These are phyloP conservation scores for Exophiala viscosa DNA, from an alignment of 2,329 filamentous ascomycete species.

Conservation along the genomic window DNA sequence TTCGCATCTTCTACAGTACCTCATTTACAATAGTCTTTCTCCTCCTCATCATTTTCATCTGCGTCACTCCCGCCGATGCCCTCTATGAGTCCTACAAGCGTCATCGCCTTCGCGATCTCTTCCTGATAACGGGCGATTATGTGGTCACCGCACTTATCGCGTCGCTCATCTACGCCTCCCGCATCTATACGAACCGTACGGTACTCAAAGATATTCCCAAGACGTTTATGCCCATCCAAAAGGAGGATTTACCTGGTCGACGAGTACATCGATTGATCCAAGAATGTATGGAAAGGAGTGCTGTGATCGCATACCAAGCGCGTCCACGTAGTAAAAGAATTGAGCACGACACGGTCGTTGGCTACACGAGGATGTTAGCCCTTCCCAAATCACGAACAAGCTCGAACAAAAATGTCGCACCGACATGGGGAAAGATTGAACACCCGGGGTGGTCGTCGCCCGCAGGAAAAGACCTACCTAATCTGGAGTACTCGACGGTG, in stretches of 20 bases:
- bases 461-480: slow-evolving; percentile 66
- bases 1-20: slow-evolving; percentile 75
- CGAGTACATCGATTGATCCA: slow-evolving; percentile 72
- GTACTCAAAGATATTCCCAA: slow-evolving; percentile 81
- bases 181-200: slow-evolving; percentile 82
- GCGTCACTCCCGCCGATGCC: slow-evolving; percentile 75
- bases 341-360: slow-evolving; percentile 33
- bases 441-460: slow-evolving; percentile 89
- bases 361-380: slow-evolving; percentile 19
- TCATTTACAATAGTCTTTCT: slow-evolving; percentile 74
- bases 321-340: slow-evolving; percentile 59
- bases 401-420: slow-evolving; percentile 32
- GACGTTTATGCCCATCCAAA: slow-evolving; percentile 78
- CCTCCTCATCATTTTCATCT: slow-evolving; percentile 67
- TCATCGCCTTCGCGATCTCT: slow-evolving; percentile 70
- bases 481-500: slow-evolving; percentile 79
- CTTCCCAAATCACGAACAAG: slow-evolving; percentile 22
- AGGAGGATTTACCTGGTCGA: slow-evolving; percentile 68
- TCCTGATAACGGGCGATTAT: slow-evolving; percentile 74
- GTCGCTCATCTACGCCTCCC: slow-evolving; percentile 71
- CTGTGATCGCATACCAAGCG: slow-evolving; percentile 74
- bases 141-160: slow-evolving; percentile 67
- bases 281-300: slow-evolving; percentile 69
- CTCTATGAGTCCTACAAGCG: slow-evolving; percentile 71
- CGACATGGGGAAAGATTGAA: slow-evolving; percentile 76